phyloP scores from a whole-genome alignment of 2,329 filamentous ascomycete genomes.

The Hirsutella thompsonii region DNA sequence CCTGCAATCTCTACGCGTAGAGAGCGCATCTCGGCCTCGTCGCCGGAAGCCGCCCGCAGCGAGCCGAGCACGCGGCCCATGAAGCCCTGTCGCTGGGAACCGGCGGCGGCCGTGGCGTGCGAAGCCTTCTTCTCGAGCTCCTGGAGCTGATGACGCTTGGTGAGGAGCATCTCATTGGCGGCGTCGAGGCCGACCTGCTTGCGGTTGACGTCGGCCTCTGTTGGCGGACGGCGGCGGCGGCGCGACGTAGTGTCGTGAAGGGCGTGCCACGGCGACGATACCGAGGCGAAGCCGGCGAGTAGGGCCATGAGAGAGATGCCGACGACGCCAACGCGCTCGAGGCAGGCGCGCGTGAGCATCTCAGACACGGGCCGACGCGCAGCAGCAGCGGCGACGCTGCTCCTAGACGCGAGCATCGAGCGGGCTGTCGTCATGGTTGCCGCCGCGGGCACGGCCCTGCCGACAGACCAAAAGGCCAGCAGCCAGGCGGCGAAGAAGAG shows the following conservation, averaged over 20 bases:
- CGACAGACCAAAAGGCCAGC: slow-evolving; percentile 63
- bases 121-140: slow-evolving; percentile 50
- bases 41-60: slow-evolving; percentile 48
- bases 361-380: slow-evolving; percentile 15
- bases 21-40: slow-evolving; percentile 43
- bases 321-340: slow-evolving; percentile 67
- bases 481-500: slow-evolving; percentile 57
- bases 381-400: slow-evolving; percentile 10
- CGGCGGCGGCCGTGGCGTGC: slow-evolving; percentile 22
- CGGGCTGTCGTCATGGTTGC: not conserved
- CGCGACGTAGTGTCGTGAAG: slow-evolving; percentile 49
- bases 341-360: slow-evolving; percentile 36
- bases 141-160: slow-evolving; percentile 61
- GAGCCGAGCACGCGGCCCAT: slow-evolving; percentile 63
- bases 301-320: slow-evolving; percentile 79
- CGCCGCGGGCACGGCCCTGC: slow-evolving; percentile 41
- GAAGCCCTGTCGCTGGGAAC: slow-evolving; percentile 33
- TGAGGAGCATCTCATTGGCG: slow-evolving; percentile 64
- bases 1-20: slow-evolving; percentile 67
- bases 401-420: no score
- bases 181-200: slow-evolving; percentile 71
- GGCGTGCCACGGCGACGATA: slow-evolving; percentile 76
- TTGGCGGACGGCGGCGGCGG: slow-evolving; percentile 39
- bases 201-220: slow-evolving; percentile 60
- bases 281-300: slow-evolving; percentile 80